Percentiles rank a stretch among this genome's conserved stretches.
These are phyloP conservation scores for Fusarium globosum DNA, from an alignment of 2,329 filamentous ascomycete genomes.

Conservation along the genomic window DNA sequence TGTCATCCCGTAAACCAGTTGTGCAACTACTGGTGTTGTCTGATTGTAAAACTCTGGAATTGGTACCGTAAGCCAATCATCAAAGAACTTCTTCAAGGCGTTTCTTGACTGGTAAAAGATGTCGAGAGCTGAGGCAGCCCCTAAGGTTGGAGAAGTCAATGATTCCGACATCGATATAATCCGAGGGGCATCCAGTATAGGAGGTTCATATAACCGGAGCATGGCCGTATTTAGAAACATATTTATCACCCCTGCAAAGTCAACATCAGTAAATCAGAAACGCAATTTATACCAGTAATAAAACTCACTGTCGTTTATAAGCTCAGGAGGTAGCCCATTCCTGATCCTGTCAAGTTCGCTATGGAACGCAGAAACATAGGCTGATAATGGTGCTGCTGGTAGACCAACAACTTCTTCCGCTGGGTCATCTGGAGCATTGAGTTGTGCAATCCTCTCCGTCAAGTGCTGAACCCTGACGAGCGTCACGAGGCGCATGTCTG, in stretches of 20 bases:
- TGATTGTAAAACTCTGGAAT: constrained; percentile 56
- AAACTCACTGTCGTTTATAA: constrained; percentile 54
- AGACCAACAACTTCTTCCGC: constrained; percentile 51
- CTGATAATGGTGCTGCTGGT: constrained; percentile 55
- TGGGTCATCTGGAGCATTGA: constrained; percentile 51
- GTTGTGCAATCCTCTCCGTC: constrained; percentile 60
- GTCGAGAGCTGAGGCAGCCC: constrained; percentile 58
- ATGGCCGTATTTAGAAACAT: constrained; percentile 54
- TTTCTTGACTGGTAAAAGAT: constrained; percentile 61
- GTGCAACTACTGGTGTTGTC: constrained; percentile 57
- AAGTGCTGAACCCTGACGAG: constrained; percentile 63
- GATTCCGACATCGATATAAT: constrained; percentile 58
- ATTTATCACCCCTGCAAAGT: constrained; percentile 51
- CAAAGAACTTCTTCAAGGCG: constrained; percentile 62
- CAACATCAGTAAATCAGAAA: background rate
- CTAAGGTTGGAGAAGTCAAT: constrained; percentile 51
- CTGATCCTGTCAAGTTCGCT: constrained; percentile 57
- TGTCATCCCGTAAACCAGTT: constrained; percentile 62
- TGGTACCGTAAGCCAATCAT: constrained; percentile 59
- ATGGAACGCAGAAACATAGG: constrained; percentile 60
- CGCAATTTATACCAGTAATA: rapidly evolving
- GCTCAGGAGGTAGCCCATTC: constrained; percentile 48
- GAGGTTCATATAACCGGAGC: constrained; percentile 61
- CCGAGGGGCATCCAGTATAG: constrained; percentile 54
- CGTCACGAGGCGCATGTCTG: constrained; percentile 59